Base-by-base conservation (phyloP, 176 grass and related monocot species). In the Paspalum vaginatum region DNA sequence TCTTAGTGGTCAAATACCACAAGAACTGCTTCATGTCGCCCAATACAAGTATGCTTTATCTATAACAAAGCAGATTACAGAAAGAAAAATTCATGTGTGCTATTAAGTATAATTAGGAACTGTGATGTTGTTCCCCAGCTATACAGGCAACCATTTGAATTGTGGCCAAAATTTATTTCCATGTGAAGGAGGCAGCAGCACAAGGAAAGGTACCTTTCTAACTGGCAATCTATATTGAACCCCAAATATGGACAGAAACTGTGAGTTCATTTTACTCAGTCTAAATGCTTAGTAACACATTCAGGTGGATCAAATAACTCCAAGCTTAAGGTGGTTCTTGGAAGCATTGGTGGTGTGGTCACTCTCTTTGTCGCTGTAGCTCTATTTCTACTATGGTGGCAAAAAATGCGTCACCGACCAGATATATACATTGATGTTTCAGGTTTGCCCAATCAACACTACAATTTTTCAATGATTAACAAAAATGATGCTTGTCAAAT, bases 401-500 rank as follows among this genome's bases (percentile, higher is more conserved):
- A 85, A 87, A 91, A 79, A 75, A 89, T 79, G 37, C 26, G 65
- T 42, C 9, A 25, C 25, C 83, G 42, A 32, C 65, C 87, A 41
- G 91, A 97, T 88, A 85, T 77, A 46, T 98, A 87, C 69, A 72
- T 89, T 26, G 95, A 98, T 81, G 92, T 98, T 83, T 63, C 92
- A 92, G 95, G 95, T 98, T 75, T 21, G 77, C 69, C 75, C 40
- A 79, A 56, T 13, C 11, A 64, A 43, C 15, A 62, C 37, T 53
- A 55, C n/a, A 13, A 47, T 48, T 50, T 20, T 71, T 52, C 13
- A 15, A 43, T 61, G 15, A n/a, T n/a, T n/a, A n/a, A n/a, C n/a
- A n/a, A n/a, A n/a, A n/a, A n/a, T n/a, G n/a, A n/a, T n/a, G n/a
- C n/a, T n/a, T n/a, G n/a, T n/a, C n/a, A n/a, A n/a, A n/a, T n/a